Conservation (phyloP, 1,284 basidiomycete genomes). For the Stygiomarasmius scandens region DNA sequence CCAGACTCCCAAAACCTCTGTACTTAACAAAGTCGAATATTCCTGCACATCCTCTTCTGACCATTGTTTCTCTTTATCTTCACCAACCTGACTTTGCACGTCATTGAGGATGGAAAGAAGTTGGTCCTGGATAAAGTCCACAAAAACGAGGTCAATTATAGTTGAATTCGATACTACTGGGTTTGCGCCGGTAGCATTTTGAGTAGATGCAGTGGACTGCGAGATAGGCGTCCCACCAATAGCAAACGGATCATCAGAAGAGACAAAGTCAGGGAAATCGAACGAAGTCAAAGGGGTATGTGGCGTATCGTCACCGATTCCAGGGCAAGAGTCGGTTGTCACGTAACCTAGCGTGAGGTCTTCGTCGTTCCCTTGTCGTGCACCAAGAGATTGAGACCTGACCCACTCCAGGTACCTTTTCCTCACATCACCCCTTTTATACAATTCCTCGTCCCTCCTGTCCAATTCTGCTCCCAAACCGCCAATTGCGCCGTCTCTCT, state of each 20-base stretch:
- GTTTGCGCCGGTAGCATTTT: too few relatives aligned
- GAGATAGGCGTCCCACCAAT: background rate
- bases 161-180: slow-evolving; percentile 53
- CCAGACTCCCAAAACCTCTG: slow-evolving; percentile 59
- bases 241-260: slow-evolving; percentile 37
- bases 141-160: slow-evolving; percentile 69
- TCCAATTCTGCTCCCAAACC: slow-evolving; percentile 15
- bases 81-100: slow-evolving; percentile 36
- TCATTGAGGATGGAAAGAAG: slow-evolving; percentile 58
- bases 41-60: slow-evolving; percentile 49
- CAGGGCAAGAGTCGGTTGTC: slow-evolving; percentile 71
- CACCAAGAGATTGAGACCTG: slow-evolving; percentile 19
- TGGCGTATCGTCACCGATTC: slow-evolving; percentile 67
- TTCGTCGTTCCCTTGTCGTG: slow-evolving; percentile 37
- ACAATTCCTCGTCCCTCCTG: slow-evolving; percentile 41
- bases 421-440: slow-evolving; percentile 55
- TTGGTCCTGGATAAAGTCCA: slow-evolving; percentile 62
- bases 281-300: slow-evolving; percentile 64
- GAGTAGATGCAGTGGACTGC: slow-evolving; percentile 16
- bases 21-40: slow-evolving; percentile 55
- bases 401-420: slow-evolving; percentile 56
- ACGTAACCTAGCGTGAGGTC: slow-evolving; percentile 73
- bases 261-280: slow-evolving; percentile 57
- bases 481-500: slow-evolving; percentile 24
- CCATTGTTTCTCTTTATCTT: slow-evolving; percentile 44